Percentiles rank a stretch among this genome's conserved stretches.
Conservation (phyloP, 176 grass and related monocot genomes). For the Ensete glaucum region DNA sequence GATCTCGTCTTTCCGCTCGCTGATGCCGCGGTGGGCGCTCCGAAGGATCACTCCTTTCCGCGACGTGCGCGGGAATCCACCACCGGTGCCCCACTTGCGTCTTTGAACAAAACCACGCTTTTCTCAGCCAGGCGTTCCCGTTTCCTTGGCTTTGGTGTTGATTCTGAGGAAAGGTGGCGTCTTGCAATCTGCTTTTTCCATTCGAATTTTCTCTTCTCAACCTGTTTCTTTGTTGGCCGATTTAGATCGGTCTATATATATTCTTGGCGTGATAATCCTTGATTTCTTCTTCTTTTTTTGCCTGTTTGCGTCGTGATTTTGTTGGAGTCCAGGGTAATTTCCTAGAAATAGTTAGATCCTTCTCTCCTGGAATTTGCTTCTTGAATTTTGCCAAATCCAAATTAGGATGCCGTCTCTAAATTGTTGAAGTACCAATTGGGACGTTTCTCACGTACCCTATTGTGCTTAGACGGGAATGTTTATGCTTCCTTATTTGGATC, state of each 20-base stretch:
- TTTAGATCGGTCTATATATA: not conserved
- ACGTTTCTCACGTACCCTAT: not conserved
- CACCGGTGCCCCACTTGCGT: not conserved
- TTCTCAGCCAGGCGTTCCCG: not conserved
- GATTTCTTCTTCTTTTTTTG: not conserved
- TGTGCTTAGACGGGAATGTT: not conserved
- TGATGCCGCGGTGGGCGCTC: not conserved
- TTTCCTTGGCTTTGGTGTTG: not conserved
- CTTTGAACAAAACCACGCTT: not conserved
- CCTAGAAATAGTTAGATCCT: not conserved
- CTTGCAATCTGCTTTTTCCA: not conserved
- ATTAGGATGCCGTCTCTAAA: too few relatives aligned
- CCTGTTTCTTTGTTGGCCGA: not conserved
- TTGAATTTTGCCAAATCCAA: too few relatives aligned
- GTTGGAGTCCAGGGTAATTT: not conserved
- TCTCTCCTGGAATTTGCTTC: too few relatives aligned
- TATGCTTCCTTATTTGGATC: not conserved
- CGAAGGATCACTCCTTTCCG: not conserved
- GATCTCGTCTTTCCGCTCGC: not conserved
- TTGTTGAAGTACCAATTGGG: not conserved
- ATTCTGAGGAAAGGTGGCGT: not conserved
- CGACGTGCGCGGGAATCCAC: not conserved
- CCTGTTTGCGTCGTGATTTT: not conserved
- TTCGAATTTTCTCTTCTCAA: not conserved
- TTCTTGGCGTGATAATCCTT: not conserved